These are phyloP conservation scores for Fraxinus platypoda DNA, from an alignment of 305 asterid species.

Conservation along the genomic window DNA sequence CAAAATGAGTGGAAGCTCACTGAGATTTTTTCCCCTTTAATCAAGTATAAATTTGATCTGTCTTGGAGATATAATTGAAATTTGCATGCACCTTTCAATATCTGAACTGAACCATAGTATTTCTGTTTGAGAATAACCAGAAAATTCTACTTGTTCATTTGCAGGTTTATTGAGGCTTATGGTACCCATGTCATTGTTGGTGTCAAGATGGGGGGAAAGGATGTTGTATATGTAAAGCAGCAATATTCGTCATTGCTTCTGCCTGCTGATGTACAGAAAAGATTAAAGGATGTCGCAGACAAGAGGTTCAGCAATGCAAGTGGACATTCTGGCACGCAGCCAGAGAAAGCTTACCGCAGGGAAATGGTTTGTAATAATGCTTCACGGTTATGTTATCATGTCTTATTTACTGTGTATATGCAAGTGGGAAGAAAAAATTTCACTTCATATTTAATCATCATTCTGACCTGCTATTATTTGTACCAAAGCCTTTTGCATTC, in stretches of 20 bases:
- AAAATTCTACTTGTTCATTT: constrained; percentile 3
- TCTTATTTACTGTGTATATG: not conserved
- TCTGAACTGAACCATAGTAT: not conserved
- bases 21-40: not conserved
- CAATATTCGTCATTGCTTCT: constrained; percentile 63
- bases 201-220: constrained; percentile 88
- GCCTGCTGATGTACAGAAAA: constrained; percentile 59
- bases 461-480: constrained; percentile 4
- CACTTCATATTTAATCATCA: not conserved
- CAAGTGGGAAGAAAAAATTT: not conserved
- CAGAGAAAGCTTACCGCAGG: constrained; percentile 32
- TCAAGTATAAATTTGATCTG: not conserved
- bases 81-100: not conserved
- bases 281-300: constrained; percentile 75
- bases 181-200: constrained; percentile 87
- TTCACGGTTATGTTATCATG: constrained; percentile 16
- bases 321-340: constrained; percentile 36
- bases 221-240: constrained; percentile 73
- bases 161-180: constrained; percentile 70
- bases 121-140: constrained; percentile 16
- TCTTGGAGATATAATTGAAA: constrained; percentile 8
- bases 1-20: not conserved
- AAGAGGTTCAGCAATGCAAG: constrained; percentile 57
- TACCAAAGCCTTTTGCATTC: constrained; percentile 5
- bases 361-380: constrained; percentile 46